Conservation (phyloP, 2,329 filamentous ascomycete genomes). For the Colletotrichum sp. region DNA sequence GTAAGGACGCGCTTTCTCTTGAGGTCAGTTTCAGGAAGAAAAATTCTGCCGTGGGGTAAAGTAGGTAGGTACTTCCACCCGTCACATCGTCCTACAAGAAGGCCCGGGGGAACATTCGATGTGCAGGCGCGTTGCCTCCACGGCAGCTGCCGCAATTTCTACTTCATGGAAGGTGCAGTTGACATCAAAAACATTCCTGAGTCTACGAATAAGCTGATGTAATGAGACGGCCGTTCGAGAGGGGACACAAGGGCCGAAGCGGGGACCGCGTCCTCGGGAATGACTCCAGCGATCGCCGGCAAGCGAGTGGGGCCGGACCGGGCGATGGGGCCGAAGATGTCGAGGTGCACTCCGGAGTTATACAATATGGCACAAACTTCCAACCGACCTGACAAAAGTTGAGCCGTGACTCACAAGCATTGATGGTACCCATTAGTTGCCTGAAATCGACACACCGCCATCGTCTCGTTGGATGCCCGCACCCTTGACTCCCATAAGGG, state of each 20-base stretch:
- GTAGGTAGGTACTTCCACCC: background rate
- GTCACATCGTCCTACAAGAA: background rate
- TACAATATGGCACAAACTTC: background rate
- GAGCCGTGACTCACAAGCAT: background rate
- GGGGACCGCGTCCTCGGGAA: background rate
- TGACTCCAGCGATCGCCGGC: background rate
- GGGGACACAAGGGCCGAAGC: accelerated
- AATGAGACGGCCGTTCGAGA: background rate
- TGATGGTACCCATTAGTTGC: background rate
- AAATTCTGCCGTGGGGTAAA: too few relatives aligned
- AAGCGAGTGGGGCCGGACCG: background rate
- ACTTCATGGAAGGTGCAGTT: background rate
- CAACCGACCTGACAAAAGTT: background rate
- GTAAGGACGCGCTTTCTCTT: background rate
- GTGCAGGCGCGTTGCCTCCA: background rate
- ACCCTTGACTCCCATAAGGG: accelerated
- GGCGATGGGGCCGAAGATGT: background rate
- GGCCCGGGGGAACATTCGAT: background rate
- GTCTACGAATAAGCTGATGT: background rate
- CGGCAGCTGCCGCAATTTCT: background rate
- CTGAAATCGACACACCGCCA: background rate
- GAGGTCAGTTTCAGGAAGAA: background rate
- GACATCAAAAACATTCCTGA: background rate
- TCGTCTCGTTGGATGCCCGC: accelerated
- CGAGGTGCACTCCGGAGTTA: accelerated